Base-by-base conservation (phyloP, 139 green algal genomes). In the Ulvella scutata region DNA sequence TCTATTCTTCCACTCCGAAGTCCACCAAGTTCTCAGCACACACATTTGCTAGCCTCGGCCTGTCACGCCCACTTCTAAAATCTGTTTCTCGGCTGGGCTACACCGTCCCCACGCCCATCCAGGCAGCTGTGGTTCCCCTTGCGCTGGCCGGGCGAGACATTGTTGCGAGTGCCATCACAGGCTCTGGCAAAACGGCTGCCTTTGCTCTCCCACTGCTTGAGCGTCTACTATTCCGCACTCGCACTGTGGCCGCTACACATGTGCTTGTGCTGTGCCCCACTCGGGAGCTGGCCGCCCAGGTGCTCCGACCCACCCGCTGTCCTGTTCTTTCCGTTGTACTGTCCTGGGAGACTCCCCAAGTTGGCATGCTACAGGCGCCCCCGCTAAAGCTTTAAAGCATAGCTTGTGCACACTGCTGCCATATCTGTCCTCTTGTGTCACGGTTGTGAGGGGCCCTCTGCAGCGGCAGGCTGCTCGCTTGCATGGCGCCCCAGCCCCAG, bases 151-250 rank as follows among this genome's bases (percentile, higher is more conserved):
- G 95, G 31, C 81, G 95, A 2, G 95, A 98, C 86, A 93, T 98
- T 44, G 96, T 92, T 76, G 95, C 91, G 61, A 92, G 83, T 33
- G 95, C 95, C 3, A 85, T 98, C n/a, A 99, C 95, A 4, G 94
- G 94, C 36, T 93, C 84, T 51, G 95, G 95, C 75, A 98, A 99
- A 85, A 99, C 94, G 4, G 95, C 95, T 3, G 95, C 95, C 34
- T 99, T 98, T 78, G 78, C 85, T 4, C 83, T 99, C 72, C 95
- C 95, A 2, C 76, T 94, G 4, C 78, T 99, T 76, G 94, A 99
- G 83, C 84, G 95, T 0, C 84, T 99, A 79, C 83, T 99, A 61
- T 90, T 94, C 79, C 80, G 95, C 10, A 80, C 85, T 1, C 80
- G 85, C 2, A 82, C 87, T 3, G 76, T 94, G 72, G 86, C 89